Percentiles rank a stretch among this genome's conserved stretches.
phyloP scores from a whole-genome alignment of 1,139 yeast genomes.

The Sugiyamaella xylanicola region DNA sequence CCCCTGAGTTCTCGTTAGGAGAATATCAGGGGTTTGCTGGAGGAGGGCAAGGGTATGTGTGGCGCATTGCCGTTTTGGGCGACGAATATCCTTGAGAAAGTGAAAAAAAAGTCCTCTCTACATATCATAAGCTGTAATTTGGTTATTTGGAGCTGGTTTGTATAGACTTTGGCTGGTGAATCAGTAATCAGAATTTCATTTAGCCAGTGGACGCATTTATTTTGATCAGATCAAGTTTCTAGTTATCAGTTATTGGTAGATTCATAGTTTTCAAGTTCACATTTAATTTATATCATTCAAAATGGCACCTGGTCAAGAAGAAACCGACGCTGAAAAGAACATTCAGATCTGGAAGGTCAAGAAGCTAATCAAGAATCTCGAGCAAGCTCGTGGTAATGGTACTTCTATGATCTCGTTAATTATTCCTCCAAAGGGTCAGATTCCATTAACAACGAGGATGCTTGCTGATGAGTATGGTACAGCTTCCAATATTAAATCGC shows the following conservation, averaged over 20 bases:
- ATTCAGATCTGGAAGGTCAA: slow-evolving; percentile 99
- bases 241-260: too few relatives aligned
- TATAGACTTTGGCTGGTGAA: background rate
- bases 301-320: slow-evolving; percentile 36
- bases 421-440: slow-evolving; percentile 91
- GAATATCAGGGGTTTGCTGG: background rate
- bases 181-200: background rate
- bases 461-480: slow-evolving; percentile 98
- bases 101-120: slow-evolving; percentile 1
- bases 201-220: background rate
- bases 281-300: slow-evolving; percentile 17
- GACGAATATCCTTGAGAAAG: background rate
- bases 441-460: slow-evolving; percentile 84
- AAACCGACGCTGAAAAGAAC: slow-evolving; percentile 82
- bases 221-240: background rate
- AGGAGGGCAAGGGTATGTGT: background rate
- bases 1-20: background rate
- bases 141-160: too few relatives aligned
- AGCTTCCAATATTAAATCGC: slow-evolving; percentile 94
- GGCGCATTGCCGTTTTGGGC: slow-evolving; percentile 13
- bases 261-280: too few relatives aligned
- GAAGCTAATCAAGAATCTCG: slow-evolving; percentile 70
- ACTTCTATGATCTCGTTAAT: slow-evolving; percentile 97
- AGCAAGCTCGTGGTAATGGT: slow-evolving; percentile 94
- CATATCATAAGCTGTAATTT: background rate